Base-by-base conservation (phyloP, 2,329 filamentous ascomycete genomes). In the Drechslerella coelobrocha region DNA sequence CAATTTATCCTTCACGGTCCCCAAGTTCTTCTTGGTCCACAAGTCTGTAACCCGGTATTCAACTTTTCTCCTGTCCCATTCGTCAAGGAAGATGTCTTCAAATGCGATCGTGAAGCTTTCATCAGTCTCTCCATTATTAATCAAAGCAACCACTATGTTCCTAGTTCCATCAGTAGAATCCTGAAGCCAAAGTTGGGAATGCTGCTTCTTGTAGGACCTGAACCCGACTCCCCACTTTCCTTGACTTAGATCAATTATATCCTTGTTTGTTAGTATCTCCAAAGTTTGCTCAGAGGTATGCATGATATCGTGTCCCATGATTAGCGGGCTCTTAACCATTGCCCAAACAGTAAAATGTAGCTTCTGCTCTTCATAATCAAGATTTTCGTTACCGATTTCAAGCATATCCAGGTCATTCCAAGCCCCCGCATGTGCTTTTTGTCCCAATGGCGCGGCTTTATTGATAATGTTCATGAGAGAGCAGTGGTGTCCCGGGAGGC, bases 171-270 rank as follows among this genome's bases (percentile, higher is more conserved):
- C 74, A n/a, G 78, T 66, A 5, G 59, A 2, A 79, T 80, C 74
- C 84, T 84, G 27, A 83, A 75, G 68, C 82, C 76, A 41, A 82
- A 78, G 12, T 82, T 79, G 45, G 82, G 78, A 26, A 78, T 80
- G 1, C 81, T 82, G 83, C 80, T 81, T 82, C 61, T 80, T 80
- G 73, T 80, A 82, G 68, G 78, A 78, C 71, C 76, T 76, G 7
- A 78, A 77, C 0, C 78, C 78, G 2, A 78, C 73, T 4, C 81
- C 81, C 23, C 78, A 79, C 5, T 79, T 75, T 21, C 79, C 73
- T 68, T 83, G 82, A 62, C 80, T 80, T 71, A 83, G 80, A 0
- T 77, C 78, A 27, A 82, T 77, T 14, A 79, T 79, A 10, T 79
- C 77, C 52, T 75, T 78, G 55, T 79, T 80, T 43, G 75, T 79